A percentile compares a stretch with the other conserved stretches of the same genome.
These are phyloP conservation scores for Phaeolepiota aurea DNA, from an alignment of 768 basidiomycete species.

Conservation along the genomic window DNA sequence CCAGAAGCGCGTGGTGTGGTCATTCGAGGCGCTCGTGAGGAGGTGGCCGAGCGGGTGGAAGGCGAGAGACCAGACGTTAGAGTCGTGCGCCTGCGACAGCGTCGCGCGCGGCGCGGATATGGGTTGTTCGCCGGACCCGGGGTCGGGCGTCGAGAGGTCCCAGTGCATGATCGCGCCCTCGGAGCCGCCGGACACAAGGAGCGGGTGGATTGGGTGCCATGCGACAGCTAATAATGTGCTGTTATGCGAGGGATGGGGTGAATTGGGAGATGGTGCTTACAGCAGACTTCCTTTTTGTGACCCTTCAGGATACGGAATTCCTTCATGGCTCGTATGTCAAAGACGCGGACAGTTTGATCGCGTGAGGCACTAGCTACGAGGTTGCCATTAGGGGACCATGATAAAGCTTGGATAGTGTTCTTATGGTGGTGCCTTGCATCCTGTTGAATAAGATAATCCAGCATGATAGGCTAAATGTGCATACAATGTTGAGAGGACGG, in stretches of 20 bases:
- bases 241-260: no score
- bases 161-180: conserved; percentile 94
- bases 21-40: conserved; percentile 91
- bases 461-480: conserved; percentile 14
- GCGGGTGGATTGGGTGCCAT: conserved; percentile 93
- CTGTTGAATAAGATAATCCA: not conserved
- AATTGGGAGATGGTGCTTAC: conserved; percentile 46
- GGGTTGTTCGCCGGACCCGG: conserved; percentile 30
- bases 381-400: conserved; percentile 94
- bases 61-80: conserved; percentile 91
- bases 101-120: conserved; percentile 63
- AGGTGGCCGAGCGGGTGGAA: conserved; percentile 96
- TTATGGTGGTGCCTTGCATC: conserved; percentile 83
- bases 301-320: conserved; percentile 88
- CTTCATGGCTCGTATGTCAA: conserved; percentile 98
- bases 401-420: conserved; percentile 88
- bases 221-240: conserved; percentile 82
- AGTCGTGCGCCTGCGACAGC: conserved; percentile 95
- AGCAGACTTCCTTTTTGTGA: conserved; percentile 97
- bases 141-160: conserved; percentile 70
- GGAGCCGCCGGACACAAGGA: conserved; percentile 90
- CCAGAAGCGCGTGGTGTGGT: conserved; percentile 99
- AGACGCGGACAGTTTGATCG: conserved; percentile 91
- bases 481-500: conserved; percentile 83
- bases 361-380: conserved; percentile 91